A percentile compares a stretch with the other conserved stretches of the same genome.
Evolutionary conservation across 371 early-diverging fungal species (phyloP).

Genomic region (Rhizopus microsporus): DNA sequence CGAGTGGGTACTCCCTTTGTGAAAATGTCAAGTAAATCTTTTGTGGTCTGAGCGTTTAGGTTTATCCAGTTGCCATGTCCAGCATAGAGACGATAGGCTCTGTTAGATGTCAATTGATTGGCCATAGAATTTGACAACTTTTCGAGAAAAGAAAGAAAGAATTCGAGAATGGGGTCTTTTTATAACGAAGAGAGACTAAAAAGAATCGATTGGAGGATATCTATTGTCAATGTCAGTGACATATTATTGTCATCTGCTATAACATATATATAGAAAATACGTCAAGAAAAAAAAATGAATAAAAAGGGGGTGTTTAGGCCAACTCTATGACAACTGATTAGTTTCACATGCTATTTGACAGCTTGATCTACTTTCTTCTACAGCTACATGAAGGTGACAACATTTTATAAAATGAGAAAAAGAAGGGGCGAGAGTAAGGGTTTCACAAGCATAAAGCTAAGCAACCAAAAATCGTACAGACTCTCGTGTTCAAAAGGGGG

Average conservation of each 20-base stretch:
- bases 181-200: constrained; percentile 2
- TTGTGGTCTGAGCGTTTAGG: constrained; percentile 31
- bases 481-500: constrained; percentile 18
- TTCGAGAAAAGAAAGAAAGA: constrained; percentile 8
- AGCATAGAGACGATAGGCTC: constrained; percentile 37
- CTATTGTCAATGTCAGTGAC: constrained; percentile 22
- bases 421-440: neutral
- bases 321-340: constrained; percentile 2
- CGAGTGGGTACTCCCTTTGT: constrained; percentile 36
- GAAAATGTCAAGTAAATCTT: constrained; percentile 36
- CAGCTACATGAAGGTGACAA: constrained; percentile 10
- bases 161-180: neutral
- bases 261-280: too few species aligned
- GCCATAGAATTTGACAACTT: constrained; percentile 3
- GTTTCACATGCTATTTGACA: neutral
- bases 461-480: constrained; percentile 17
- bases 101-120: neutral
- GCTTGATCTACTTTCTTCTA: neutral
- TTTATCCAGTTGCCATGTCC: constrained; percentile 52
- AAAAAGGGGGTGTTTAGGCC: neutral
- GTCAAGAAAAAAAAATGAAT: neutral
- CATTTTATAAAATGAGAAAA: constrained; percentile 8
- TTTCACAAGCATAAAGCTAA: neutral
- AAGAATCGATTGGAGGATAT: neutral
- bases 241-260: constrained; percentile 19